Conservation (phyloP, 768 basidiomycete genomes). For the Lepiota venenata region DNA sequence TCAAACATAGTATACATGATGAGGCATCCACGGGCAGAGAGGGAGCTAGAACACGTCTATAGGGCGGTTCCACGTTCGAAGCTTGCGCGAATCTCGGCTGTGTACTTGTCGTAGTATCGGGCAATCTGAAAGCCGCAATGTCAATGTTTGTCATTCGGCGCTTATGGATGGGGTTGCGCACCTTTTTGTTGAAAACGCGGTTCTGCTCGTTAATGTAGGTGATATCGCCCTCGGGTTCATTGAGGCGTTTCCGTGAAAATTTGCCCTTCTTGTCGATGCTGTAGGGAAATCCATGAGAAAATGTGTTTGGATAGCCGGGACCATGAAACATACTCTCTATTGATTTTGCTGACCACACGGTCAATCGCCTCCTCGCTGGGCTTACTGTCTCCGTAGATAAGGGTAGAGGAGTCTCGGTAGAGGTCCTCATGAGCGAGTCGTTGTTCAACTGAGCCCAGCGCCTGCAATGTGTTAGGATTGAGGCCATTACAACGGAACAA, state of each 20-base stretch:
- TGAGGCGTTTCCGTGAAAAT: constrained; percentile 83
- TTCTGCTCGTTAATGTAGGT: constrained; percentile 99
- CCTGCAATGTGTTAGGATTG: constrained; percentile 21
- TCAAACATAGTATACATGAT: not conserved
- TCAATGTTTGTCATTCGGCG: not conserved
- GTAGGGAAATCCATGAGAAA: constrained; percentile 8
- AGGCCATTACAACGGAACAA: constrained; percentile 10
- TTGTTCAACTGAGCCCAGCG: constrained; percentile 37
- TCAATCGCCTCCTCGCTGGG: constrained; percentile 96
- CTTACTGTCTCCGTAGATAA: constrained; percentile 94
- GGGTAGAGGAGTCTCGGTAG: constrained; percentile 90
- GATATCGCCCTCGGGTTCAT: constrained; percentile 94
- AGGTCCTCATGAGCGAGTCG: constrained; percentile 73
- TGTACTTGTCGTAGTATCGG: constrained; percentile 96
- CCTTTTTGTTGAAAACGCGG: constrained; percentile 98
- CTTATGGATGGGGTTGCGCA: constrained; percentile 19
- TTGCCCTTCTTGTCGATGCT: constrained; percentile 90
- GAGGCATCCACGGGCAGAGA: not conserved
- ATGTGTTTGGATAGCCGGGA: not conserved
- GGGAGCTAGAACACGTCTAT: constrained; percentile 24
- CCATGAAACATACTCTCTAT: constrained; percentile 71
- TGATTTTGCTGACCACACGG: constrained; percentile 86
- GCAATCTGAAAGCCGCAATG: constrained; percentile 57
- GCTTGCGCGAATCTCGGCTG: constrained; percentile 91
- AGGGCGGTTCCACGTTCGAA: constrained; percentile 97